A percentile compares a stretch with the other conserved stretches of the same genome.
These are phyloP conservation scores for Diaporthe citri DNA, from an alignment of 2,329 filamentous ascomycete genomes.

Conservation along the genomic window DNA sequence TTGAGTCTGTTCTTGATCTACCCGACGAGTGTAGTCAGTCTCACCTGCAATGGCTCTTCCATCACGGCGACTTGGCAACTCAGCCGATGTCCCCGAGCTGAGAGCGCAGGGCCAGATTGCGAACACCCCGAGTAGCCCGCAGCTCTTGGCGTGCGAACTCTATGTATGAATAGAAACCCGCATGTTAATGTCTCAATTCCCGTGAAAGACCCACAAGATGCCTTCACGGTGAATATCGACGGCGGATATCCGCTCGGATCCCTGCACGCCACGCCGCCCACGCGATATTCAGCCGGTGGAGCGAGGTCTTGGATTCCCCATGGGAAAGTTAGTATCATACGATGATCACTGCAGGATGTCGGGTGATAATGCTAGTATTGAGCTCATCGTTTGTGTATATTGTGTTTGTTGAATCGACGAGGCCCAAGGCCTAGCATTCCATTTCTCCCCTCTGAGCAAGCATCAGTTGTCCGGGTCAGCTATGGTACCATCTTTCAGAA, in stretches of 20 bases:
- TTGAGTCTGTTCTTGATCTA: not conserved
- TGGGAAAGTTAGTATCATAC: not conserved
- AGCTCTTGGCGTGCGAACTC: not conserved
- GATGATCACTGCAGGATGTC: not conserved
- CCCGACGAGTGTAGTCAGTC: not conserved
- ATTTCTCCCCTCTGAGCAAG: no score
- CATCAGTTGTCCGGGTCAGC: no score
- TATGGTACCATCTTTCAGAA: no score
- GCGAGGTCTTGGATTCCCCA: not conserved
- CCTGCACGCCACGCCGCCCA: not conserved
- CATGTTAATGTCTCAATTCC: not conserved
- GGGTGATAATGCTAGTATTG: not conserved
- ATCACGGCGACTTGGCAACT: not conserved
- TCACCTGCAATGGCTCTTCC: not conserved
- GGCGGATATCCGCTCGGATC: not conserved
- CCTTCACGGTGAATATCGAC: conserved; percentile 5
- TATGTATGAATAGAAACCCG: not conserved
- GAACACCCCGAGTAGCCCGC: not conserved
- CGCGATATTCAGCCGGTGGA: not conserved
- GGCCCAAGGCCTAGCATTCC: no score
- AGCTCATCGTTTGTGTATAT: not conserved
- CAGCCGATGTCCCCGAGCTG: not conserved
- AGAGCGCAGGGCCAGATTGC: not conserved
- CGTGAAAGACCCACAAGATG: not conserved
- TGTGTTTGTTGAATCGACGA: not conserved